Base-by-base conservation (phyloP, 2,329 filamentous ascomycete species). In the Aspergillus clavatus region DNA sequence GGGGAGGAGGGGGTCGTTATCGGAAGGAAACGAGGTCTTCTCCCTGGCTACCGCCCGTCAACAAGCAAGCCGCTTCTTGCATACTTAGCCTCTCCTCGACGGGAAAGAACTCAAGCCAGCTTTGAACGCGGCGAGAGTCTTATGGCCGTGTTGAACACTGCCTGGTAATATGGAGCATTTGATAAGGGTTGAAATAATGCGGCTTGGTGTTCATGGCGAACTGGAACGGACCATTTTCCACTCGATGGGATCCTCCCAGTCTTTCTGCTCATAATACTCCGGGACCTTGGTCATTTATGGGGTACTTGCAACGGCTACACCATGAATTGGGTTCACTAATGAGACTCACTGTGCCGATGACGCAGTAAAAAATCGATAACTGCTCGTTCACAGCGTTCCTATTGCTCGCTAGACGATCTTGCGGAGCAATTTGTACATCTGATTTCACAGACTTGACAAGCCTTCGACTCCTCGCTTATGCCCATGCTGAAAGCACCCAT, bases 41-140 rank as follows among this genome's bases (percentile, higher is more conserved):
- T 7, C 67, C 69, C 11, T 54, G 53, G 40, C 62, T 62, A 7
- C 68, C 69, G 5, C 66, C 68, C 51, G 39, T 72, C 67, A 18
- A 71, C 62, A 6, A 71, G 45, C 4, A 54, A 23, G 3, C 31
- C 40, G 40, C 10, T 8, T 26, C 14, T n/a, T 28, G 23, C 3
- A n/a, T 14, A 3, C 4, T 8, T 14, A 53, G 41, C 24, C 27
- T 52, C 7, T 53, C 46, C 4, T 11, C 16, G 2, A 55, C 46
- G 4, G 56, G 55, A 23, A 48, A 59, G 29, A 46, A 33, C 2
- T 54, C 48, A 36, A 49, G 52, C 57, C 55, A 59, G 5, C 50
- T 5, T 7, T 23, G 21, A 2, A 43, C 47, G 1, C 37, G 24
- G 6, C 35, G 14, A 38, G 1, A 42, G n/a, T 1, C 45, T 49